Base-by-base conservation (phyloP, 1,284 basidiomycete species). In the Ceratobasidium papillatum region DNA sequence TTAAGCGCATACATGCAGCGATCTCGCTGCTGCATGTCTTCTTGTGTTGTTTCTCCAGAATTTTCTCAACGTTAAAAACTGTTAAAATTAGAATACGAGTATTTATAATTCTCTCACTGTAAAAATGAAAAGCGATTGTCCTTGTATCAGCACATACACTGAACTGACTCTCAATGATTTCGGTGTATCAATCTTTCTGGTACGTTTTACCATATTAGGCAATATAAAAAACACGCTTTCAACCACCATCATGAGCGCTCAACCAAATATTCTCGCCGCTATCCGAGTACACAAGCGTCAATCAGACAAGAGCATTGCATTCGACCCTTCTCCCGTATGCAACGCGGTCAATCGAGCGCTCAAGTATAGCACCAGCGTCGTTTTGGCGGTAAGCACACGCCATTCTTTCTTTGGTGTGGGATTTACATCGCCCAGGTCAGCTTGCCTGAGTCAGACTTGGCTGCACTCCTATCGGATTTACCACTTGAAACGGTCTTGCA, bases 221-320 rank as follows among this genome's bases (percentile, higher is more conserved):
- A 58, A 58, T 5, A 9, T 7, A 27, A 32, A 3, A 32, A 27
- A 58, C 27, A 34, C 30, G 14, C 34, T 58, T 36, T 14, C 32
- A 36, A 58, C 54, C 54, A 34, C 54, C 32, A 34, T 14, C 54
- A 58, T 58, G 54, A 32, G 30, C 27, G 9, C 54, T 19, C 54
- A 3, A 25, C n/a, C 34, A n/a, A 17, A 63, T n/a, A 47, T 62
- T 2, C 69, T 72, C 47, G 25, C 69, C 2, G 69, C 69, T 2
- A 61, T 72, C 36, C 56, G 69, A 32, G 43, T 72, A n/a, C 69
- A 72, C 22, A 72, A 62, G 34, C 69, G 69, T 12, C 69, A 72
- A 41, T 61, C 69, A 19, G 45, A 72, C 32, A 41, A 62, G n/a
- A 61, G 30, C 32, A 72, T 51, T 22, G n/a, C 45, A 38, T 62